phyloP scores from a whole-genome alignment of 208 protist genomes.

The Trypanosomatidae sp. region DNA sequence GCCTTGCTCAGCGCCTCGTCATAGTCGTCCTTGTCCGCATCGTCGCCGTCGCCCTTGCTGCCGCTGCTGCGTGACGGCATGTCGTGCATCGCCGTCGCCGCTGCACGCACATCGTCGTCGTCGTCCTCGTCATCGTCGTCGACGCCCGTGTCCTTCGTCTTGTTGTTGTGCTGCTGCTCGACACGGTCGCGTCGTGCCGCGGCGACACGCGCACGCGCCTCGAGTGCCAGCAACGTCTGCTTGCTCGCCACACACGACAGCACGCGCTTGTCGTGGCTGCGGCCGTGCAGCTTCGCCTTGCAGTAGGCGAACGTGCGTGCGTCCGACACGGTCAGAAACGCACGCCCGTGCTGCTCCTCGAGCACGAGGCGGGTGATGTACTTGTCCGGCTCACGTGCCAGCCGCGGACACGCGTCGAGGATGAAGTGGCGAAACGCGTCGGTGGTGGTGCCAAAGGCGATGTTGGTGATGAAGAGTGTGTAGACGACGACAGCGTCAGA shows the following conservation, averaged over 20 bases:
- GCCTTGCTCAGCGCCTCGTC: not conserved
- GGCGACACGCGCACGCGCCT: not conserved
- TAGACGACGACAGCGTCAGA: constrained; percentile 11
- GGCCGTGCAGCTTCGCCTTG: constrained; percentile 36
- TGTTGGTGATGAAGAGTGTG: constrained; percentile 84
- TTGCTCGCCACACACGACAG: constrained; percentile 71
- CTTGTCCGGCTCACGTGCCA: constrained; percentile 90
- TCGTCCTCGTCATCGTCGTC: not conserved
- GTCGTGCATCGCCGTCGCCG: constrained; percentile 9
- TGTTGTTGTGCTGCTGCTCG: not conserved
- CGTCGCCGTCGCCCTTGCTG: not conserved
- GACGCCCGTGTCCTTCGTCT: not conserved
- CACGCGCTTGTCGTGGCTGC: constrained; percentile 31
- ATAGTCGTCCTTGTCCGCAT: not conserved
- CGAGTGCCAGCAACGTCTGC: constrained; percentile 12
- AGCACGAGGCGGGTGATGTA: constrained; percentile 70
- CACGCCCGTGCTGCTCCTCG: constrained; percentile 91
- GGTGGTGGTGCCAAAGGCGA: constrained; percentile 64
- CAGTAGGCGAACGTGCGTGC: constrained; percentile 40
- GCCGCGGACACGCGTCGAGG: constrained; percentile 76
- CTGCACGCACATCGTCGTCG: constrained; percentile 9
- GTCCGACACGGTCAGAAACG: constrained; percentile 81
- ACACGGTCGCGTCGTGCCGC: not conserved
- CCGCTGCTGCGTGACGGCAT: constrained; percentile 12
- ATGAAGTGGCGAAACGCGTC: constrained; percentile 60